phyloP scores from a whole-genome alignment of 495 filamentous ascomycete species.

The Bathelium albidoporum region DNA sequence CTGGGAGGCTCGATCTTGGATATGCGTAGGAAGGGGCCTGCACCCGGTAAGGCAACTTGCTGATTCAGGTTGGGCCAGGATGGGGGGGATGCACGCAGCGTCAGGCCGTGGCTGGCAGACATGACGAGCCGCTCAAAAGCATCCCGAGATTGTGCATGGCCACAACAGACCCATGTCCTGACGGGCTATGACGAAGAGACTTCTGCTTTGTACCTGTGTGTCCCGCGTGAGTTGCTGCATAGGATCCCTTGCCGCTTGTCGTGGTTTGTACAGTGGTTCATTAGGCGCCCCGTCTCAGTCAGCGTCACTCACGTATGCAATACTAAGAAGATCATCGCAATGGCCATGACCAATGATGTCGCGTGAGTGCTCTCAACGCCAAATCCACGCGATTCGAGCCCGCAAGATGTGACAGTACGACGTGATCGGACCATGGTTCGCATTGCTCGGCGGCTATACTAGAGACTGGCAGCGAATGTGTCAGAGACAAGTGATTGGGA shows the following conservation, averaged over 20 bases:
- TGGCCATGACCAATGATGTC: not conserved
- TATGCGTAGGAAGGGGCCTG: not conserved
- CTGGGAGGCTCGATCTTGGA: constrained; percentile 1
- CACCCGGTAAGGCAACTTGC: not conserved
- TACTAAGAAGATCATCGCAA: not conserved
- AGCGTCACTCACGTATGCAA: not conserved
- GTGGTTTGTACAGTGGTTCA: not conserved
- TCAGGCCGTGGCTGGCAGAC: not conserved
- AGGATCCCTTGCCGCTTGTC: not conserved
- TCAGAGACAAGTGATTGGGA: no score
- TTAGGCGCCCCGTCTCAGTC: constrained; percentile 4
- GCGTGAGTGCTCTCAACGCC: not conserved
- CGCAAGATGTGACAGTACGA: not conserved
- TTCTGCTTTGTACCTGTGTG: not conserved
- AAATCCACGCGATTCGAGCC: not conserved
- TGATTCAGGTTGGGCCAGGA: not conserved
- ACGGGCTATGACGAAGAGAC: not conserved
- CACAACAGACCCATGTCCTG: not conserved
- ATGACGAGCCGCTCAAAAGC: not conserved
- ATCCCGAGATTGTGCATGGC: not conserved
- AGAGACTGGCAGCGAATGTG: not conserved
- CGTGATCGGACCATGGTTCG: not conserved
- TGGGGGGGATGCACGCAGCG: not conserved
- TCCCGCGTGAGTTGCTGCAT: not conserved
- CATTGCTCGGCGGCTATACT: not conserved